phyloP scores from a whole-genome alignment of 176 grass and related monocot species.

The Dendrocalamus sinicus region DNA sequence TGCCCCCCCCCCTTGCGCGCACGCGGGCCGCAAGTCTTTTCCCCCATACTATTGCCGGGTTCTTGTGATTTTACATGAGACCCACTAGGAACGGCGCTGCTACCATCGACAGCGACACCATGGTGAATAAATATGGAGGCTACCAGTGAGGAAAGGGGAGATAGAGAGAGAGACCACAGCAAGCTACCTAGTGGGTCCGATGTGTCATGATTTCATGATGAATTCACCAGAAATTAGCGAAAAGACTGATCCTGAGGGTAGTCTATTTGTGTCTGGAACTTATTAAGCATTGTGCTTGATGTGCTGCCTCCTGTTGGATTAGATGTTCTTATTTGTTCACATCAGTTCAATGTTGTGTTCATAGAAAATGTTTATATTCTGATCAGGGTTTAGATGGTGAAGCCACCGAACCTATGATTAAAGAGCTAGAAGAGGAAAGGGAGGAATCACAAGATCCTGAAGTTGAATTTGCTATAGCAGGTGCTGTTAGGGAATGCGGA shows the following conservation, averaged over 20 bases:
- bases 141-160: neutral
- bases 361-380: slow-evolving; percentile 27
- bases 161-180: neutral
- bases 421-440: slow-evolving; percentile 98
- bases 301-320: slow-evolving; percentile 15
- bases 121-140: neutral
- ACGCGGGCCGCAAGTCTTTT: too few species aligned
- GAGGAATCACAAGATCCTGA: slow-evolving; percentile 98
- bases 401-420: slow-evolving; percentile 99
- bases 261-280: slow-evolving; percentile 13
- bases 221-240: neutral
- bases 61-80: neutral
- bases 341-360: neutral
- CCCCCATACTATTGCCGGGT: too few species aligned
- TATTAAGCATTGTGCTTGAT: slow-evolving; percentile 38
- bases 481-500: slow-evolving; percentile 89
- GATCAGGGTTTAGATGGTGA: slow-evolving; percentile 96
- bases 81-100: neutral
- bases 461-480: slow-evolving; percentile 95
- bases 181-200: neutral
- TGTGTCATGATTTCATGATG: neutral
- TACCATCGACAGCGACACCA: neutral
- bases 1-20: too few species aligned
- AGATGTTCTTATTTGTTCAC: slow-evolving; percentile 15
- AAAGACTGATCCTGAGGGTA: slow-evolving; percentile 14